A percentile compares a stretch with the other conserved stretches of the same genome.
These are phyloP conservation scores for Pestalotiopsis fici DNA, from an alignment of 2,329 filamentous ascomycete genomes.

Conservation along the genomic window DNA sequence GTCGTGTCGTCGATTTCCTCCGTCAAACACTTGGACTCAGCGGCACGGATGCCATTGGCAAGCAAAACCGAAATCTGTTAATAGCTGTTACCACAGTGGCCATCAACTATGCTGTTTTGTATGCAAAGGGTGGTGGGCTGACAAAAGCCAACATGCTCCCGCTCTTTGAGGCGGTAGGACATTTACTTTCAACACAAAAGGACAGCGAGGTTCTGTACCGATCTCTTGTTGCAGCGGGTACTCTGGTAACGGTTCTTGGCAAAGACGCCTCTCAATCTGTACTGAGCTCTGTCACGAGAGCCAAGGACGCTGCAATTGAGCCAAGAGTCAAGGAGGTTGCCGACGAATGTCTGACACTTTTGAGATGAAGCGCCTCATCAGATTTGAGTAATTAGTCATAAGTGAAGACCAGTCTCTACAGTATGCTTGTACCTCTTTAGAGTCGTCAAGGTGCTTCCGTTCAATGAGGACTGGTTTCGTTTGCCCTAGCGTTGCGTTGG, in stretches of 20 bases:
- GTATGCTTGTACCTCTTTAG: no score
- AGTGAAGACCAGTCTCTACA: not conserved
- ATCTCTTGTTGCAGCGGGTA: constrained; percentile 80
- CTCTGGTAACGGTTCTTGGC: constrained; percentile 63
- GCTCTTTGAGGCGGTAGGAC: constrained; percentile 62
- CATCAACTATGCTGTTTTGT: constrained; percentile 82
- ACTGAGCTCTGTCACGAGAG: constrained; percentile 42
- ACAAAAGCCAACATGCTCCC: constrained; percentile 43
- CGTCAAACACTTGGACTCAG: constrained; percentile 59
- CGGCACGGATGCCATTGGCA: constrained; percentile 48
- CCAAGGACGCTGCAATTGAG: constrained; percentile 45
- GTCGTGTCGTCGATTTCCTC: constrained; percentile 63
- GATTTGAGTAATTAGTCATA: not conserved
- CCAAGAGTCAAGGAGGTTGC: constrained; percentile 48
- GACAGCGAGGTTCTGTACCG: constrained; percentile 86
- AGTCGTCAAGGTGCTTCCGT: no score
- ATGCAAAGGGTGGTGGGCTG: constrained; percentile 43
- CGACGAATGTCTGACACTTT: constrained; percentile 44
- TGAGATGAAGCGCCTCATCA: constrained; percentile 19
- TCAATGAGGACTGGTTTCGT: no score
- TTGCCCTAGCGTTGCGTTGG: no score
- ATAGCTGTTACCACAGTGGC: constrained; percentile 81
- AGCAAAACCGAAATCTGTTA: constrained; percentile 74
- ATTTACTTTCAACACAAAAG: constrained; percentile 64
- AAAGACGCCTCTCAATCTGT: constrained; percentile 44